A percentile compares a stretch with the other conserved stretches of the same genome.
These are phyloP conservation scores for Triadica sebifera DNA, from an alignment of 345 rosid species.

Conservation along the genomic window DNA sequence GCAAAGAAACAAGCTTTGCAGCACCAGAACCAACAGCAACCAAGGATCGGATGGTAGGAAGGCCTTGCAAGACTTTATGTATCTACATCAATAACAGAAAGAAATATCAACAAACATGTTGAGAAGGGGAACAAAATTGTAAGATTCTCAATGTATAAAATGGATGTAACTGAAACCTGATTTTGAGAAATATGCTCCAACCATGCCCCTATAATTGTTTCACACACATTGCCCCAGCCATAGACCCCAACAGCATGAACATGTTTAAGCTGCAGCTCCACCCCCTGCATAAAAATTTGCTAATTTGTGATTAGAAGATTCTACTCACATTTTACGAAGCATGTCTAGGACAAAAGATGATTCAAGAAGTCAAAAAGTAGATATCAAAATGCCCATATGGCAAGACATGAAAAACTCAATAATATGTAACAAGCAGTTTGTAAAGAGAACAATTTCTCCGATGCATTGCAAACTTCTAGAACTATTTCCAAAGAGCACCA, in stretches of 20 bases:
- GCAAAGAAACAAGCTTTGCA: slow-evolving; percentile 74
- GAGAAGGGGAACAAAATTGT: background rate
- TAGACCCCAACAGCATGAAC: slow-evolving; percentile 75
- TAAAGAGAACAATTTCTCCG: too few species aligned
- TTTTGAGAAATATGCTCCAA: slow-evolving; percentile 90
- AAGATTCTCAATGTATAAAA: slow-evolving; percentile 14
- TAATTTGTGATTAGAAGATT: slow-evolving; percentile 22
- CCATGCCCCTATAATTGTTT: slow-evolving; percentile 85
- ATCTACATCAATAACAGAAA: slow-evolving; percentile 39
- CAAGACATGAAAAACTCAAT: background rate
- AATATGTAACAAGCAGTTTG: too few species aligned
- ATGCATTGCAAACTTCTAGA: background rate
- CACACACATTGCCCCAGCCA: slow-evolving; percentile 84
- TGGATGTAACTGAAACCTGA: slow-evolving; percentile 54
- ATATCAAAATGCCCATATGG: background rate
- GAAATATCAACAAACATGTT: background rate
- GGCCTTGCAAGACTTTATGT: slow-evolving; percentile 66
- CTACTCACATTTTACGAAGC: slow-evolving; percentile 14
- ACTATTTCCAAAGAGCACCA: background rate
- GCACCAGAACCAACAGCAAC: slow-evolving; percentile 76
- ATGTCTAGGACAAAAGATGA: background rate
- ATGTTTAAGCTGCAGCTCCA: too few species aligned
- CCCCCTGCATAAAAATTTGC: slow-evolving; percentile 58
- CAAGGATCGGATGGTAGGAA: slow-evolving; percentile 76
- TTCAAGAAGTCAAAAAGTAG: background rate